Conservation (phyloP, 2,329 filamentous ascomycete species). For the Claviceps sorghi region DNA sequence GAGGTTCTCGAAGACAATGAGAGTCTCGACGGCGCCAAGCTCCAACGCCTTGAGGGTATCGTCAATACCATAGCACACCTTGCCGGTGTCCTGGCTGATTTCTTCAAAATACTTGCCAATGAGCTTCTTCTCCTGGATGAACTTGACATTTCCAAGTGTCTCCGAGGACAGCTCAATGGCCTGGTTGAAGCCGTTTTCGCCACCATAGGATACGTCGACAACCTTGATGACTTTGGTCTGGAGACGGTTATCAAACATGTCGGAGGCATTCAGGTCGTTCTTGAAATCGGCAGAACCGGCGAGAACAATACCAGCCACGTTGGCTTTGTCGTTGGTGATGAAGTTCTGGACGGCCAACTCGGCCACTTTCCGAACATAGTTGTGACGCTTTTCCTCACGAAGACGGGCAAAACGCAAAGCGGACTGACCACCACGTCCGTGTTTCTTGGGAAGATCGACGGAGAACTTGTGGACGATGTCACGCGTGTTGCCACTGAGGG, state of each 20-base stretch:
- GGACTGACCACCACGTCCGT: conserved; percentile 99
- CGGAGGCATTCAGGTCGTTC: conserved; percentile 94
- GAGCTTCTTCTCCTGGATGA: conserved; percentile 99
- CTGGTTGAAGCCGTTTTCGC: conserved; percentile 99
- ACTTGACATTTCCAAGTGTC: conserved; percentile 97
- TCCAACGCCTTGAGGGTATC: conserved; percentile 96
- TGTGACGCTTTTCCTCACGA: conserved; percentile 98
- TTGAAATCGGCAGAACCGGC: conserved; percentile 99
- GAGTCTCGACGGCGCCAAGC: conserved; percentile 79
- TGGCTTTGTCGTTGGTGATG: conserved; percentile 96
- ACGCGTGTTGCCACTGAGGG: conserved; percentile 89
- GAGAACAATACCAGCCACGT: conserved; percentile 87
- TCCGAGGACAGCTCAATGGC: conserved; percentile 91
- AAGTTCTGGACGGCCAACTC: conserved; percentile 98
- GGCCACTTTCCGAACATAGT: conserved; percentile 97
- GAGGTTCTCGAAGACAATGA: conserved; percentile 96
- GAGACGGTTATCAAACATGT: conserved; percentile 89
- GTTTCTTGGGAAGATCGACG: conserved; percentile 98
- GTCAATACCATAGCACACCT: conserved; percentile 94
- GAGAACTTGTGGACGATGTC: conserved; percentile 97
- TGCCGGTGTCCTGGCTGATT: conserved; percentile 93
- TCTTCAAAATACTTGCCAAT: conserved; percentile 99
- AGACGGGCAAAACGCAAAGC: conserved; percentile 98
- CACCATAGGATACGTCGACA: conserved; percentile 95
- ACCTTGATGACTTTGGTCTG: conserved; percentile 97